phyloP scores from a whole-genome alignment of 371 early-diverging fungal genomes.

The Mortierella sp. region DNA sequence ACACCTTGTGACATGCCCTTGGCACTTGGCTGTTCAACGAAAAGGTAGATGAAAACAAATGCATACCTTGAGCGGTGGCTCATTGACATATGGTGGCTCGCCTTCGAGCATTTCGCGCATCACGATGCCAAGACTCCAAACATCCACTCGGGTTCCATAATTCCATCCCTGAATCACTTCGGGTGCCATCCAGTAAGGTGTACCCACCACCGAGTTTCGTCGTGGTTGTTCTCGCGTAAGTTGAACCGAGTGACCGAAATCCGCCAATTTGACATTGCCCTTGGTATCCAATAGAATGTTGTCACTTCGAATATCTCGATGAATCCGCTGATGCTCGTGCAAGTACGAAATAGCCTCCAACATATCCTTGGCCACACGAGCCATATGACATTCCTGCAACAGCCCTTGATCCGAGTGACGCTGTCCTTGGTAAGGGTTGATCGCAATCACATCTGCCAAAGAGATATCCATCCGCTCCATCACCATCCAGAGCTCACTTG shows the following conservation, averaged over 20 bases:
- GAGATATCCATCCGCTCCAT: conserved; percentile 88
- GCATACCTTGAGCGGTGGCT: conserved; percentile 71
- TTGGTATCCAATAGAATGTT: conserved; percentile 77
- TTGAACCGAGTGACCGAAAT: conserved; percentile 79
- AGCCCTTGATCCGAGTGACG: conserved; percentile 49
- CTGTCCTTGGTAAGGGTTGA: conserved; percentile 61
- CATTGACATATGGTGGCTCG: conserved; percentile 76
- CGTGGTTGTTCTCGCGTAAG: conserved; percentile 68
- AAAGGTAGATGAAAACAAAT: neutral
- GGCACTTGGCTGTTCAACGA: neutral
- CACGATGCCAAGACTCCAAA: conserved; percentile 89
- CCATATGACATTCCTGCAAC: conserved; percentile 71
- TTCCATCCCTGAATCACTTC: conserved; percentile 86
- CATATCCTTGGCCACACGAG: conserved; percentile 80
- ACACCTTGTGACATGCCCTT: too few species aligned
- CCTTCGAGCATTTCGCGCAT: conserved; percentile 88
- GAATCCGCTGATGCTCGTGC: conserved; percentile 91
- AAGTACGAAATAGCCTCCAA: conserved; percentile 90
- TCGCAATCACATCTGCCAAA: conserved; percentile 77
- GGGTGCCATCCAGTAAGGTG: conserved; percentile 98
- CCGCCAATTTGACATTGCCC: conserved; percentile 82
- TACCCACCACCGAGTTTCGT: conserved; percentile 79
- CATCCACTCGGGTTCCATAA: conserved; percentile 86
- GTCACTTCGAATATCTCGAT: conserved; percentile 94
- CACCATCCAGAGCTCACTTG: conserved; percentile 72